These are phyloP conservation scores for Xylaria sp. DNA, from an alignment of 2,329 filamentous ascomycete species.

Conservation along the genomic window DNA sequence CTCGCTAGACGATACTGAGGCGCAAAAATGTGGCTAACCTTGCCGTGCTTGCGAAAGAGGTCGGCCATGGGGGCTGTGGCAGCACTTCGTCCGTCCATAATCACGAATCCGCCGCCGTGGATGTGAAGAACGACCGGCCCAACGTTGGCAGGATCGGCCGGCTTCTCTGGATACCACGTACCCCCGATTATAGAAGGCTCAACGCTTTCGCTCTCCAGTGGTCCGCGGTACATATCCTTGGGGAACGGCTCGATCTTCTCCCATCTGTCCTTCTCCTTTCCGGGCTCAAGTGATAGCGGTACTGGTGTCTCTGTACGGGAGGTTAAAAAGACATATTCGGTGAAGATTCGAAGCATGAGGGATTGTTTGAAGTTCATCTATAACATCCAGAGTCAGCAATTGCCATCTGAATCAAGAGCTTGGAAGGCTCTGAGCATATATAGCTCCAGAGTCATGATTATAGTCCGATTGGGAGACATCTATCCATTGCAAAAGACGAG, in stretches of 20 bases:
- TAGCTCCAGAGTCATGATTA: background rate
- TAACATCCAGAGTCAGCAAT: constrained; percentile 11
- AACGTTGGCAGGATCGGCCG: constrained; percentile 9
- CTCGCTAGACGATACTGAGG: constrained; percentile 61
- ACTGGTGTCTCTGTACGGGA: constrained; percentile 29
- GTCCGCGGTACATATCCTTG: constrained; percentile 39
- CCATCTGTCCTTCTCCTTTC: constrained; percentile 39
- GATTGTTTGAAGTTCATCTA: constrained; percentile 41
- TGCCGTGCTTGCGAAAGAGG: constrained; percentile 51
- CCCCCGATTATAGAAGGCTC: constrained; percentile 45
- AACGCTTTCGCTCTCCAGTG: constrained; percentile 35
- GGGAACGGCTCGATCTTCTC: constrained; percentile 36
- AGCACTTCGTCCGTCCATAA: constrained; percentile 39
- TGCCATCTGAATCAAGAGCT: background rate
- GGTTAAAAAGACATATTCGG: constrained; percentile 16
- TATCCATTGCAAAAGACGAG: background rate
- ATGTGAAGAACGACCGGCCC: constrained; percentile 42
- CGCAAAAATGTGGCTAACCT: constrained; percentile 53
- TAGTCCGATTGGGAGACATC: background rate
- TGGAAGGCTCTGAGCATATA: background rate
- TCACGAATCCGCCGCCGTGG: constrained; percentile 46
- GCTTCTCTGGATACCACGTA: constrained; percentile 45
- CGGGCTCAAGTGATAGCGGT: constrained; percentile 36
- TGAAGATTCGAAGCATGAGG: constrained; percentile 29
- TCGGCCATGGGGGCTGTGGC: constrained; percentile 25